Evolutionary conservation across 768 basidiomycete species (phyloP).

Genomic region (Tylopilus intermedius): DNA sequence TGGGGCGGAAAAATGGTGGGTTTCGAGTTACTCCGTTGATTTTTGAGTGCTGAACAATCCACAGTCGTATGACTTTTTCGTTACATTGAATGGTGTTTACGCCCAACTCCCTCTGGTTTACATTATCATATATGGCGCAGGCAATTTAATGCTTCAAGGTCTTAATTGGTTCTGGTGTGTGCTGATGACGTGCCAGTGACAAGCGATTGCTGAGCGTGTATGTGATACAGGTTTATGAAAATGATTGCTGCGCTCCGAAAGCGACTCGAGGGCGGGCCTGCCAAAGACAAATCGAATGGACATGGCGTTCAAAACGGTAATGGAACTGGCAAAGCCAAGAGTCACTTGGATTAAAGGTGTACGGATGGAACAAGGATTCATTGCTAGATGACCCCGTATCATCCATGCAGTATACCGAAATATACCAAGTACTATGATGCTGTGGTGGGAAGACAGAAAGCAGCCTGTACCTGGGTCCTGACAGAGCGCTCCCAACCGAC

Average conservation of each 20-base stretch:
- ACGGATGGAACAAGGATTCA: background rate
- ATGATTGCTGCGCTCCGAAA: slow-evolving; percentile 65
- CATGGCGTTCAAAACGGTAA: slow-evolving; percentile 14
- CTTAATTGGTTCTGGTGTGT: slow-evolving; percentile 80
- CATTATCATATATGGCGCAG: slow-evolving; percentile 46
- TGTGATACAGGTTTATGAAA: slow-evolving; percentile 52
- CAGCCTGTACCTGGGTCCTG: slow-evolving; percentile 49
- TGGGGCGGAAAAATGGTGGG: slow-evolving; percentile 55
- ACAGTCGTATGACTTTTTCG: slow-evolving; percentile 65
- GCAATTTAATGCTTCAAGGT: slow-evolving; percentile 62
- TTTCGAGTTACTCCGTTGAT: background rate
- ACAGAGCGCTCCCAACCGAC: slow-evolving; percentile 77
- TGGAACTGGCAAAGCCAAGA: slow-evolving; percentile 12
- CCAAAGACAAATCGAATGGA: slow-evolving; percentile 10
- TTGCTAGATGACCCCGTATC: slow-evolving; percentile 1
- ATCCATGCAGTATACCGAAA: slow-evolving; percentile 9
- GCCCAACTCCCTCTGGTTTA: slow-evolving; percentile 50
- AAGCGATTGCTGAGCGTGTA: background rate
- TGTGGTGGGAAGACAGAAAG: slow-evolving; percentile 34
- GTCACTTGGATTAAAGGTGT: slow-evolving; percentile 9
- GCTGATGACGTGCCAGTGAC: background rate
- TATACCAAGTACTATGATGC: slow-evolving; percentile 15
- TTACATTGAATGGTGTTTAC: slow-evolving; percentile 52
- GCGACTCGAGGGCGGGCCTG: slow-evolving; percentile 42
- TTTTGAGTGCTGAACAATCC: slow-evolving; percentile 2